Conservation (phyloP, 2,329 filamentous ascomycete genomes). For the Penicillium sp. region DNA sequence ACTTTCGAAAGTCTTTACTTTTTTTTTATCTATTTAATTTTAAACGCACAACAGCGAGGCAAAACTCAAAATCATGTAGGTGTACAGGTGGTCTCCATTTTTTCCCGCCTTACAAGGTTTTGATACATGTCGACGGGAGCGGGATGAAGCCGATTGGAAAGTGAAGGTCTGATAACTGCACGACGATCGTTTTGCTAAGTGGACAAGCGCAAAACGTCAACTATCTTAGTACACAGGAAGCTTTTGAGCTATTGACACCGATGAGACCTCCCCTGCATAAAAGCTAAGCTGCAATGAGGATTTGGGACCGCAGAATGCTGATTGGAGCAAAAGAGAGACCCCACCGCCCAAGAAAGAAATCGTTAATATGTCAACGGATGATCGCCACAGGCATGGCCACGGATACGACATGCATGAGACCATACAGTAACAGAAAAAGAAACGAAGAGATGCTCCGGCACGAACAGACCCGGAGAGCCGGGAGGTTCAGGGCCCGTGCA, state of each 20-base stretch:
- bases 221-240: background rate
- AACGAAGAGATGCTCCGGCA: background rate
- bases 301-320: too few relatives aligned
- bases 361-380: too few relatives aligned
- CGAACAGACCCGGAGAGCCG: background rate
- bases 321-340: background rate
- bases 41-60: too few relatives aligned
- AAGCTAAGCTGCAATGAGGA: background rate
- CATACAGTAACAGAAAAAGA: background rate
- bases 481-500: background rate
- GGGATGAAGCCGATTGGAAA: background rate
- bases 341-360: too few relatives aligned
- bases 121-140: background rate
- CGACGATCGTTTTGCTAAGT: background rate
- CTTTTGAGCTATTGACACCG: background rate
- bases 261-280: background rate
- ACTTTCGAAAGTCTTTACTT: background rate
- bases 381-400: background rate
- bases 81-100: background rate
- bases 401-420: background rate
- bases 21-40: background rate
- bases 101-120: background rate
- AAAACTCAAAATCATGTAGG: background rate
- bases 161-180: background rate
- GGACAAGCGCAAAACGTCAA: background rate